phyloP scores from a whole-genome alignment of 352 stramenopile genomes.

The Phytophthora macrochlamydospora region DNA sequence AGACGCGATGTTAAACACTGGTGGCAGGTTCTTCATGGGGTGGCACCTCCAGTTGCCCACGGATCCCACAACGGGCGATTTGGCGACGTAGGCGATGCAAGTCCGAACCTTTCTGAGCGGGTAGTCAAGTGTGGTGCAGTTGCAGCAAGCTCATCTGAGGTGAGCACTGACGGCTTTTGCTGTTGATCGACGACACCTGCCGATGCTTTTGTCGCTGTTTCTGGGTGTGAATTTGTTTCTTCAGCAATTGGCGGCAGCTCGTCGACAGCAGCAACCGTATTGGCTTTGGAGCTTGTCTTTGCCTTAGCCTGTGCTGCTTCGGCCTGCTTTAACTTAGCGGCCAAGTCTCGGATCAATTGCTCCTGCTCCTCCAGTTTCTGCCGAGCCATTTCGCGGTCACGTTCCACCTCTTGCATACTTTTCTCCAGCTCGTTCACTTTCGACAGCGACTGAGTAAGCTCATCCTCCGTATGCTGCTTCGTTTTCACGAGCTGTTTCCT shows the following conservation, averaged over 20 bases:
- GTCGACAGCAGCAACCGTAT: background rate
- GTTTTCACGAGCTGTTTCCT: slow-evolving; percentile 59
- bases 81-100: slow-evolving; percentile 34
- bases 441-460: slow-evolving; percentile 37
- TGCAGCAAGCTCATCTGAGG: slow-evolving; percentile 1
- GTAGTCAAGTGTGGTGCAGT: slow-evolving; percentile 12
- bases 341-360: slow-evolving; percentile 32
- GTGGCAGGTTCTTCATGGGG: slow-evolving; percentile 43
- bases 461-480: slow-evolving; percentile 46
- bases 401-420: slow-evolving; percentile 25
- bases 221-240: slow-evolving; percentile 11
- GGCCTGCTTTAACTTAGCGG: slow-evolving; percentile 30
- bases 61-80: slow-evolving; percentile 51
- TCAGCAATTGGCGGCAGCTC: slow-evolving; percentile 34
- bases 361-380: slow-evolving; percentile 42
- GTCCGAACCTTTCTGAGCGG: slow-evolving; percentile 20
- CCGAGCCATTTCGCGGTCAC: slow-evolving; percentile 21
- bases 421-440: slow-evolving; percentile 24
- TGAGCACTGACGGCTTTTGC: slow-evolving; percentile 1
- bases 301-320: slow-evolving; percentile 13
- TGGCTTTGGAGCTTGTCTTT: background rate
- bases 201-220: background rate
- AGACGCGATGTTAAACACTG: slow-evolving; percentile 39
- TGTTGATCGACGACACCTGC: background rate
- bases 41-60: slow-evolving; percentile 44